Evolutionary conservation across 345 rosid genomes (phyloP).

Genomic region (Citrus reticulata): DNA sequence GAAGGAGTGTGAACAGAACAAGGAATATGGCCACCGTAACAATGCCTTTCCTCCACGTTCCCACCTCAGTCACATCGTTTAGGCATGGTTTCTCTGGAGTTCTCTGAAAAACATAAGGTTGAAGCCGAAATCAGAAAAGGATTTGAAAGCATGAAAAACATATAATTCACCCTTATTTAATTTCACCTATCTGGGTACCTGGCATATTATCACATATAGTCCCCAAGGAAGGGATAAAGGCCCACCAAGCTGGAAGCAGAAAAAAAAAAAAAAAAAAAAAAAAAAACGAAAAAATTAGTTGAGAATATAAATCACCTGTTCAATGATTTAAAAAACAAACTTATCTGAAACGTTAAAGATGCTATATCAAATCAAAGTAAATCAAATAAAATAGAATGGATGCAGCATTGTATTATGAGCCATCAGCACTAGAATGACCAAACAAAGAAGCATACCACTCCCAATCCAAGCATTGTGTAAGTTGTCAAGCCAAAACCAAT

Average conservation of each 20-base stretch:
- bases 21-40: conserved; percentile 52
- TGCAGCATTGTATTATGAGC: background rate
- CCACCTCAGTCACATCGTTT: conserved; percentile 89
- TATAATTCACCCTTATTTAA: background rate
- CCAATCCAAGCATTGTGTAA: conserved; percentile 77
- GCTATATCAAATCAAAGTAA: background rate
- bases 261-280: background rate
- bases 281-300: background rate
- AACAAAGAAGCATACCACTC: conserved; percentile 57
- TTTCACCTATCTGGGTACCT: conserved; percentile 39
- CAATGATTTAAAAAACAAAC: background rate
- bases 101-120: conserved; percentile 41
- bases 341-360: background rate
- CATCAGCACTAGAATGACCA: background rate
- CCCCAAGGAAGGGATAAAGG: conserved; percentile 97
- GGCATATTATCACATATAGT: conserved; percentile 82
- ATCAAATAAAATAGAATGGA: background rate
- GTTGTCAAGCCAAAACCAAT: conserved; percentile 72
- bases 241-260: conserved; percentile 72
- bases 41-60: conserved; percentile 79
- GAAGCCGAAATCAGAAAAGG: background rate
- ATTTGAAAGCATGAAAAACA: background rate
- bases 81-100: conserved; percentile 88
- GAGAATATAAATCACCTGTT: background rate
- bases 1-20: conserved; percentile 72